A percentile compares a stretch with the other conserved stretches of the same genome.
Evolutionary conservation across 2,329 filamentous ascomycete species (phyloP).

Genomic region (Aureobasidium lini): DNA sequence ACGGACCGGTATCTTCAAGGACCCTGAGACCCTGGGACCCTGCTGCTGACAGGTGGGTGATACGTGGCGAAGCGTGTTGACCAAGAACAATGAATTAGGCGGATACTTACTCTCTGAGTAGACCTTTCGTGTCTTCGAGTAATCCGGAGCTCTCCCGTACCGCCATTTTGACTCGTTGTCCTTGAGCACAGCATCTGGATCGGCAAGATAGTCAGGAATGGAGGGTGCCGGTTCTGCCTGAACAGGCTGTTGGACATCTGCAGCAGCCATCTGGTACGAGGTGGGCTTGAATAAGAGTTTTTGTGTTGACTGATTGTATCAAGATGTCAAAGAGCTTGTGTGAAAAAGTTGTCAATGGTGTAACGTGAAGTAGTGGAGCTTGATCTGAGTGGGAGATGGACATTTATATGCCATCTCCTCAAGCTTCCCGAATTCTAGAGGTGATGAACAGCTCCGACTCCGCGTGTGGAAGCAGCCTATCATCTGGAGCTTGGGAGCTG

Average conservation of each 20-base stretch:
- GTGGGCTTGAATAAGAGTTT: neutral
- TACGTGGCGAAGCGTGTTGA: neutral
- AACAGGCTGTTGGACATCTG: conserved; percentile 20
- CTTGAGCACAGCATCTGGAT: conserved; percentile 51
- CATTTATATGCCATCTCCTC: neutral
- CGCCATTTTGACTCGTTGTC: conserved; percentile 51
- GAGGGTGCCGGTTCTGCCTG: conserved; percentile 27
- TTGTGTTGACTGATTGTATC: neutral
- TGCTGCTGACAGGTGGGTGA: neutral
- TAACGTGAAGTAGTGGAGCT: neutral
- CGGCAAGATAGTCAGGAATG: conserved; percentile 52
- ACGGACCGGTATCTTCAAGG: neutral
- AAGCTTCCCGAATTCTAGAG: neutral
- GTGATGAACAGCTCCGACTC: neutral
- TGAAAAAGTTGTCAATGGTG: neutral
- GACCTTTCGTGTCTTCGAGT: conserved; percentile 54
- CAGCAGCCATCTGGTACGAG: conserved; percentile 20
- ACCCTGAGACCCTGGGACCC: too few relatives aligned
- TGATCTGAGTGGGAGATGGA: neutral
- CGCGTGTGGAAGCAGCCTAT: neutral
- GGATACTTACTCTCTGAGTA: conserved; percentile 49
- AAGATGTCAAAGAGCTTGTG: neutral
- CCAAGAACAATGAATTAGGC: neutral
- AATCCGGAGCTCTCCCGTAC: conserved; percentile 55
- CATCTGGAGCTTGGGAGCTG: neutral